Base-by-base conservation (phyloP, 495 filamentous ascomycete genomes). In the Penicillium bialowiezense region DNA sequence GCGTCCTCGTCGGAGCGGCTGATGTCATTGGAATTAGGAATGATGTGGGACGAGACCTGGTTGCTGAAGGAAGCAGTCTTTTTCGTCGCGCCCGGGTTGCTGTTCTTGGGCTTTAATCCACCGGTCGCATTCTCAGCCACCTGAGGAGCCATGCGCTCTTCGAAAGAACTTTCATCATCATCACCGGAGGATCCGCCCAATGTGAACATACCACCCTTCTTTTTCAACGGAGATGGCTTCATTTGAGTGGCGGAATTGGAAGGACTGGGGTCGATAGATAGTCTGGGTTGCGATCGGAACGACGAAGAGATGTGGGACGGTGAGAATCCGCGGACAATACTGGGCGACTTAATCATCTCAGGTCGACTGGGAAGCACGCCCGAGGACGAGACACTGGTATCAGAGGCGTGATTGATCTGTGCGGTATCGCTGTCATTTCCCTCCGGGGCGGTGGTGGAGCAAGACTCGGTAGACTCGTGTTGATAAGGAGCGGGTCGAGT, bases 1-100 rank as follows among this genome's bases (percentile, higher is more conserved):
- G 85, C 85, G 46, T 88, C 85, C 43, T 88, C 85, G 48, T 88
- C 86, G 51, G 81, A 74, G 44, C 81, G 78, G 24, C 72, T 75
- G 4, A 77, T 75, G 12, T 80, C 77, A 28, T 71, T 72, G 42
- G 86, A 82, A 3, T 82, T 83, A 21, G 72, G 72, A 46, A 88
- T 84, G 0, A 78, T 82, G 26, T 82, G 77, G 8, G 80, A 84
- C 8, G 78, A 74, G 24, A 91, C 79, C 42, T 95, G 83, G 41
- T 90, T 85, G 63, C 80, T 85, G 70, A 97, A 96, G 0, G 93
- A 93, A 5, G 90, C 80, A 28, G 86, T 81, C 76, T 96, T 97
- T 70, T 84, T 87, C 20, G 78, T 69, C 0, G 72, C 58, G 15
- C 45, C 68, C 1, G 59, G 53, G 12, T 59, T 58, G 48, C 50